A percentile compares a stretch with the other conserved stretches of the same genome.
Evolutionary conservation across 2,329 filamentous ascomycete species (phyloP).

Genomic region (Cordyceps tenuipes): DNA sequence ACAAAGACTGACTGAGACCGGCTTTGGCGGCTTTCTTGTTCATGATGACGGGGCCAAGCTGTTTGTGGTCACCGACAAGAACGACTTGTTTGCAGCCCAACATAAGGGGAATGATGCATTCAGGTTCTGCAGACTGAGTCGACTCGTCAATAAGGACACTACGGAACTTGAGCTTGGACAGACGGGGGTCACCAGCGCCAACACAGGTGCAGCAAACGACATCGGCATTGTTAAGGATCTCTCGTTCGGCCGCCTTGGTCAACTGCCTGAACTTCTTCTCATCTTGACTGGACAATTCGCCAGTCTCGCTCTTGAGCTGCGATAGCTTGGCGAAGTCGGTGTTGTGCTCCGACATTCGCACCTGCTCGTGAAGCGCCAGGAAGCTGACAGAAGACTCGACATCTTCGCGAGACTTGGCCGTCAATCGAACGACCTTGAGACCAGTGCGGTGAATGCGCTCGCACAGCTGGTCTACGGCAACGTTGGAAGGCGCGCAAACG

Average conservation of each 20-base stretch:
- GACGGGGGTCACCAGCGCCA: constrained; percentile 87
- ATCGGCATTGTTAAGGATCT: constrained; percentile 90
- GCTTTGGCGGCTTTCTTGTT: constrained; percentile 99
- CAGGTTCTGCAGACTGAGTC: constrained; percentile 93
- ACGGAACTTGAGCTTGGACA: constrained; percentile 96
- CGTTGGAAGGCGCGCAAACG: constrained; percentile 95
- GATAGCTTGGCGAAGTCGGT: constrained; percentile 86
- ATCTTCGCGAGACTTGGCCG: constrained; percentile 97
- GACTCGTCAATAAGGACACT: constrained; percentile 98
- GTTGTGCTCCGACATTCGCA: constrained; percentile 95
- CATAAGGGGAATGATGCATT: constrained; percentile 97
- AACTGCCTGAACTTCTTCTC: constrained; percentile 98
- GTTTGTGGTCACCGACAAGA: constrained; percentile 96
- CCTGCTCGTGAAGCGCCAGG: constrained; percentile 90
- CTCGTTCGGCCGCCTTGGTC: constrained; percentile 85
- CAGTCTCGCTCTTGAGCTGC: constrained; percentile 83
- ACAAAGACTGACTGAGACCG: constrained; percentile 94
- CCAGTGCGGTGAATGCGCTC: constrained; percentile 93
- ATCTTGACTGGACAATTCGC: constrained; percentile 87
- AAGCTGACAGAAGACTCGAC: constrained; percentile 98
- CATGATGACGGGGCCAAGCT: constrained; percentile 97
- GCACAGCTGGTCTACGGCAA: constrained; percentile 95
- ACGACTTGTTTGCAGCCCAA: constrained; percentile 98
- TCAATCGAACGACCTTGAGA: constrained; percentile 92
- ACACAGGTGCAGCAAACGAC: constrained; percentile 99